Evolutionary conservation across 768 basidiomycete species (phyloP), one percentile per base, ranked within the genome.

Genomic region (Butyriboletus loyo): DNA sequence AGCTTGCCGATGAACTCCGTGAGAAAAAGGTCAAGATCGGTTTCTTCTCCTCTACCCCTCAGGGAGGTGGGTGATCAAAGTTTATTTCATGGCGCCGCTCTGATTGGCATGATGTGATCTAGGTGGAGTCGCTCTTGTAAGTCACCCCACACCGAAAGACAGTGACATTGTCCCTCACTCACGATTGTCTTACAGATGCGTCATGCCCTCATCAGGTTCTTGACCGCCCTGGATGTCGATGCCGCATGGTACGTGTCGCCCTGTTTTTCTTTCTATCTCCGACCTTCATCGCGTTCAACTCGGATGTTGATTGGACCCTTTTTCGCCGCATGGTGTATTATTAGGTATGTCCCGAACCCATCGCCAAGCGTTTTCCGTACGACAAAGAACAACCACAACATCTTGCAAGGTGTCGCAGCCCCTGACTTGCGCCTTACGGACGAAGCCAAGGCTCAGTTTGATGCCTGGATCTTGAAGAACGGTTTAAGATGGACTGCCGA

Each of bases 371-470:
- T 96, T 35, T 96, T 95, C 81, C 85, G 92, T 57, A 92, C 89
- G 55, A 95, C 92, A 58, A 90, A 90, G 78, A 91, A 92, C 89
- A 92, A 92, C 76, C 90, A 92, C 81, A 92, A 92, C 73, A 92
- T 91, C 66, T 77, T 96, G 22, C 93, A 97, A 82, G 94, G 94
- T 56, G 94, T 97, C 46, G 88, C 93, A 2, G 72, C 83, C 13
- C 84, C 87, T 9, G 82, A 82, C 54, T 78, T 92, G 45, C 86
- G 89, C 54, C 80, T 97, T 40, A 87, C 84, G 1, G 78, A 87
- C 57, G 84, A 86, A 50, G 85, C 87, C 46, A 90, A 92, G 73
- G 83, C 84, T 51, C 81, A 77, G 50, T 92, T 92, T 59, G 88
- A 89, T 60, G 80, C 85, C 7, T 96, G 93, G 94, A 93, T 93